A percentile compares a stretch with the other conserved stretches of the same genome.
phyloP scores from a whole-genome alignment of 2,329 filamentous ascomycete genomes.

The Colletotrichum sp. region DNA sequence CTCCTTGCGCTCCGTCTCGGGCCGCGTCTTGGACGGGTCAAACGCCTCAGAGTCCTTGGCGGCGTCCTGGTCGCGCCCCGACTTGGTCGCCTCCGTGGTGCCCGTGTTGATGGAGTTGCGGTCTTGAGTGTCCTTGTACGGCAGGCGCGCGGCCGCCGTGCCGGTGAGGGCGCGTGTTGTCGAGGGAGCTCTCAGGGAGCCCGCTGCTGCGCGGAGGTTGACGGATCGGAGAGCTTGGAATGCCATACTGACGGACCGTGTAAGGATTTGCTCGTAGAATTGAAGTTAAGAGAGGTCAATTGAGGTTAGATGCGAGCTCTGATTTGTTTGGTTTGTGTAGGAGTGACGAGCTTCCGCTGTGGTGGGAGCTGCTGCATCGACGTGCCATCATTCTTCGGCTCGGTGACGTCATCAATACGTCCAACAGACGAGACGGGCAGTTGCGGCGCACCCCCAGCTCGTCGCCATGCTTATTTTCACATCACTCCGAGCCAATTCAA shows the following conservation, averaged over 20 bases:
- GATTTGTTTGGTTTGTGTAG: background rate
- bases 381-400: background rate
- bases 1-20: conserved; percentile 60
- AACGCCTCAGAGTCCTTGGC: conserved; percentile 67
- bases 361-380: background rate
- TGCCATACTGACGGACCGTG: conserved; percentile 5
- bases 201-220: background rate
- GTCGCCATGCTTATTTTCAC: background rate
- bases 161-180: conserved; percentile 36
- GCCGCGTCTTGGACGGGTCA: conserved; percentile 69
- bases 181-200: background rate
- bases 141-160: conserved; percentile 26
- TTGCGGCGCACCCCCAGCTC: background rate
- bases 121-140: conserved; percentile 60
- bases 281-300: background rate
- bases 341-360: background rate
- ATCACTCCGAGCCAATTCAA: background rate
- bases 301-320: too few relatives aligned
- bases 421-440: background rate
- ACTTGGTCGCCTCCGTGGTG: conserved; percentile 70
- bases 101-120: conserved; percentile 69
- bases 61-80: conserved; percentile 66
- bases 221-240: background rate
- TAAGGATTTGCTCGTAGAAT: background rate
- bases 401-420: conserved; percentile 17